Evolutionary conservation across 495 filamentous ascomycete genomes (phyloP), one percentile per base, ranked within the genome.

Genomic region (Trichocladium uniseriatum): DNA sequence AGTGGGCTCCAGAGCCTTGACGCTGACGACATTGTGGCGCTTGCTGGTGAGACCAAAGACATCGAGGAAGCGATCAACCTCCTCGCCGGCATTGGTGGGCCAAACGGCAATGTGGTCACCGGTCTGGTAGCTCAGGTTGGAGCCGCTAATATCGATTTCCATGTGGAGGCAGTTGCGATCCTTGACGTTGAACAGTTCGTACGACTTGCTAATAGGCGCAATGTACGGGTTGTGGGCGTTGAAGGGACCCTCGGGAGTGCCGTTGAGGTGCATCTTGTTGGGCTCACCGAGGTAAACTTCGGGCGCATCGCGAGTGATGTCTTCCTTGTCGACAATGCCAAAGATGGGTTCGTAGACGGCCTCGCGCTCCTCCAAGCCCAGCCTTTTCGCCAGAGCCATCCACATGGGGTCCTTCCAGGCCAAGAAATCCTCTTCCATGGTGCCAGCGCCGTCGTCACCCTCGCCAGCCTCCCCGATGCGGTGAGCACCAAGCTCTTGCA

Each of bases 351-450:
- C 92, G 64, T 99, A 99, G 55, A 90, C 81, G 42, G 92, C 85
- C 66, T 99, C 92, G 41, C 92, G 89, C 68, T 99, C 92, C 67
- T 96, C 85, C 38, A 99, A 74, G 44, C 79, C 77, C 84, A 99
- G 84, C 54, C 83, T 77, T 43, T 87, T 79, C 6, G 82, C 72
- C 35, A 97, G 71, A 47, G 84, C 89, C 51, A 73, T 69, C 92
- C 92, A 99, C 94, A 99, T 99, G 42, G 90, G 89, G 59, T 99
- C 92, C 68, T 99, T 99, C 92, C 92, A 99, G 52, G 92, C 86
- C 62, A 99, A 72, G 67, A 96, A 99, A 60, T 99, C 92, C 72
- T 99, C 92, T 69, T 99, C 92, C 92, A 99, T 99, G 45, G 92
- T 99, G 48, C 92, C 92, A 43, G 92, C 91, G 51, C 92, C 92